phyloP scores from a whole-genome alignment of 208 protist genomes.

The Acanthamoeba royreba region DNA sequence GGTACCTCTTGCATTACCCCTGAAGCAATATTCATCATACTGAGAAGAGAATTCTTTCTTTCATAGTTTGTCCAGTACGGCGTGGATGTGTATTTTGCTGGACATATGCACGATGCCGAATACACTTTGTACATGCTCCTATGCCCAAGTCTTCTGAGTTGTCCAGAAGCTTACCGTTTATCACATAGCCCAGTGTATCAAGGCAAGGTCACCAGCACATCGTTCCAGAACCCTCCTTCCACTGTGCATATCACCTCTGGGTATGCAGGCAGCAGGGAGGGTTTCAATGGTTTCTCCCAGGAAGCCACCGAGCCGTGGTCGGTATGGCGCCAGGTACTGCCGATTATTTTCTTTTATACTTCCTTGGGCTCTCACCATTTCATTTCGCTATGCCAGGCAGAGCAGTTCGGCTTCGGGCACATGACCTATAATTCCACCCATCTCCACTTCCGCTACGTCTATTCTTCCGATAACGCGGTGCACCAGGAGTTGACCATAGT shows the following conservation, averaged over 20 bases:
- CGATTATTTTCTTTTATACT: too few species aligned
- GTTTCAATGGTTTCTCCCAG: not conserved
- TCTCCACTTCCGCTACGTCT: not conserved
- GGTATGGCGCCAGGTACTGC: not conserved
- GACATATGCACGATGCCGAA: slow-evolving; percentile 59
- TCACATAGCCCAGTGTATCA: slow-evolving; percentile 36
- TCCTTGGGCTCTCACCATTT: too few species aligned
- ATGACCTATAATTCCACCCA: slow-evolving; percentile 26
- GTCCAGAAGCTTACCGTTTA: not conserved
- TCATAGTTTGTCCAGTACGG: slow-evolving; percentile 37
- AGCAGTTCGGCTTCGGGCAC: not conserved
- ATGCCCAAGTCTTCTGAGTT: too few species aligned
- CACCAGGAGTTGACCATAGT: not conserved
- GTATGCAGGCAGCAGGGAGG: not conserved
- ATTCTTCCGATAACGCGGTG: not conserved
- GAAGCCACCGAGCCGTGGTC: not conserved
- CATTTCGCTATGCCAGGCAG: not conserved
- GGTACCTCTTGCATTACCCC: too few species aligned
- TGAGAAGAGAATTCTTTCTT: not conserved
- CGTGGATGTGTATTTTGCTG: slow-evolving; percentile 50
- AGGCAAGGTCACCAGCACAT: not conserved
- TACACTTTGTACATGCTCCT: not conserved
- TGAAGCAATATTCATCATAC: too few species aligned
- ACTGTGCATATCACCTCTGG: slow-evolving; percentile 26
- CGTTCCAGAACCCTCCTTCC: not conserved